Conservation (phyloP, 163 green algal genomes). For the Chlamydomonas reinhardtii region DNA sequence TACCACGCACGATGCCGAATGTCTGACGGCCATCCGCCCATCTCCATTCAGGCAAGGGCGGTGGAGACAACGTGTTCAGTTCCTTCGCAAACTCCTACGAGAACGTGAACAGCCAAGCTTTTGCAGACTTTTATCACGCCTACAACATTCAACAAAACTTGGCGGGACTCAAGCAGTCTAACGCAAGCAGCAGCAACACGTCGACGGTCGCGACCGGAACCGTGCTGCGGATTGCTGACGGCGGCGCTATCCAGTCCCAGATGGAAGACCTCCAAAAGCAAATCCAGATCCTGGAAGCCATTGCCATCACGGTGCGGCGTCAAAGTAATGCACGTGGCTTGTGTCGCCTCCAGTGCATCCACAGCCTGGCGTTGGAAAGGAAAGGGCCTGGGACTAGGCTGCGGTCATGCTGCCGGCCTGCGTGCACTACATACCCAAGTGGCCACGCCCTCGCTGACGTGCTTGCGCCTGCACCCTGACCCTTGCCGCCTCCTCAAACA, state of each 20-base stretch:
- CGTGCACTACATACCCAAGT: too few relatives aligned
- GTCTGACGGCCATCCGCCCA: neutral
- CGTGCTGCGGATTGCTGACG: neutral
- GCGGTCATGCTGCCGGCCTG: too few relatives aligned
- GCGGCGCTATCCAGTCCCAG: neutral
- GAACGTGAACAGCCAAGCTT: neutral
- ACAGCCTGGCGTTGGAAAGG: too few relatives aligned
- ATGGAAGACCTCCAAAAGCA: neutral
- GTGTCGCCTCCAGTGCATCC: too few relatives aligned
- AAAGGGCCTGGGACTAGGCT: too few relatives aligned
- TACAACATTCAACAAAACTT: constrained; percentile 7
- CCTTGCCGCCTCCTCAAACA: neutral
- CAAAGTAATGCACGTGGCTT: neutral
- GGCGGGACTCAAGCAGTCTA: neutral
- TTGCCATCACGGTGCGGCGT: too few relatives aligned
- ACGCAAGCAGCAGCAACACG: neutral
- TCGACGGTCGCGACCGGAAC: neutral
- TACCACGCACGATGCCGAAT: too few relatives aligned
- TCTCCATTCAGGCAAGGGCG: neutral
- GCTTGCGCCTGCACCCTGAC: too few relatives aligned
- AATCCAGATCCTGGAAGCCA: neutral
- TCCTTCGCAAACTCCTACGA: constrained; percentile 30
- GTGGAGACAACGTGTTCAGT: constrained; percentile 39
- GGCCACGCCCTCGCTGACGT: neutral
- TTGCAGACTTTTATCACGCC: constrained; percentile 36